These are phyloP conservation scores for Singerocomus inundabilis DNA, from an alignment of 1,284 basidiomycete genomes.

Conservation along the genomic window DNA sequence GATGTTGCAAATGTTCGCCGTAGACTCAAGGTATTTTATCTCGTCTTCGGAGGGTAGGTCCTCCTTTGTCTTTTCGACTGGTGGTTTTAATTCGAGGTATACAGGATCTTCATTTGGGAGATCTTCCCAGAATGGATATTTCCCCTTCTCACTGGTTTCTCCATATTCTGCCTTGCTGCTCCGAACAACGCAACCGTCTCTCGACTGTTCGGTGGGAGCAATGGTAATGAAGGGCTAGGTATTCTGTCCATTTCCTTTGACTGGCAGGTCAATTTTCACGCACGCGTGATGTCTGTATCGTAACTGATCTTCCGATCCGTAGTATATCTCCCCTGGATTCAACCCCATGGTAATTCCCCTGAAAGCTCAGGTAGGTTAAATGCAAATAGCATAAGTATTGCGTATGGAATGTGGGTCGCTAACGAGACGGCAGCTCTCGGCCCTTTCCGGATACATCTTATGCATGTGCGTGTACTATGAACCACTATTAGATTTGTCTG, in stretches of 20 bases:
- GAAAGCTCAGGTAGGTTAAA: conserved; percentile 36
- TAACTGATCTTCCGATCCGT: conserved; percentile 7
- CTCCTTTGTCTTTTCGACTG: conserved; percentile 16
- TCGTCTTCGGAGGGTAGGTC: conserved; percentile 43
- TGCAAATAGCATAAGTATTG: background rate
- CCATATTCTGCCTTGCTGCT: conserved; percentile 58
- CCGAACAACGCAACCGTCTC: conserved; percentile 48
- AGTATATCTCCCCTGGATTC: conserved; percentile 43
- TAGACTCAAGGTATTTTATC: conserved; percentile 49
- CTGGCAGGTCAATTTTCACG: too few species aligned
- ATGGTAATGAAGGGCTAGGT: conserved; percentile 58
- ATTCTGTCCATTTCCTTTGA: conserved; percentile 53
- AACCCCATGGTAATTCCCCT: conserved; percentile 48
- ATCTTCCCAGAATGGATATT: conserved; percentile 53
- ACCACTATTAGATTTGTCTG: background rate
- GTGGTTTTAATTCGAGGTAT: too few species aligned
- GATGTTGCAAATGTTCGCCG: conserved; percentile 45
- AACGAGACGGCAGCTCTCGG: too few species aligned
- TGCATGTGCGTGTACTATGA: conserved; percentile 41
- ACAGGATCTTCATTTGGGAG: conserved; percentile 52
- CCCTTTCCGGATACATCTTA: too few species aligned
- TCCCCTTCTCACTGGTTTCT: conserved; percentile 48
- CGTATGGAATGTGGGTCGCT: conserved; percentile 25
- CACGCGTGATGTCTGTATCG: too few species aligned
- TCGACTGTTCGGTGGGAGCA: conserved; percentile 58